These are phyloP conservation scores for Kodamaea derodonti DNA, from an alignment of 1,139 yeast genomes.

Conservation along the genomic window DNA sequence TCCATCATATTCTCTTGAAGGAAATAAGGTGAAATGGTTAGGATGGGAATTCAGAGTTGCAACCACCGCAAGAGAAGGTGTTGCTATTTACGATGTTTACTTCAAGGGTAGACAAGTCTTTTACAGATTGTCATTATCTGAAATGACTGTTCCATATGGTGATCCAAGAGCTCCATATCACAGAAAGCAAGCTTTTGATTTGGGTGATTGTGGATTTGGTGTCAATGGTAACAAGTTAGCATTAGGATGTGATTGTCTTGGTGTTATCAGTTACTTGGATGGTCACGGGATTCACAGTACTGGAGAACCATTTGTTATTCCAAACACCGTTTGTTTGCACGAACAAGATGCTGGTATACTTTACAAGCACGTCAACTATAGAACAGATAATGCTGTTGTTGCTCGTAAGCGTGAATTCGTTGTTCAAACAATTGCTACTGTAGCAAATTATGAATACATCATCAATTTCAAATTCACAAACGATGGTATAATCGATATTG, in stretches of 20 bases:
- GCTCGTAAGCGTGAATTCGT: constrained; percentile 86
- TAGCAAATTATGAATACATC: constrained; percentile 86
- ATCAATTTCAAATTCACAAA: constrained; percentile 74
- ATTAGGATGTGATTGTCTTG: constrained; percentile 88
- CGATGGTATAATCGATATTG: constrained; percentile 80
- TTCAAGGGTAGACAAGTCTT: constrained; percentile 81
- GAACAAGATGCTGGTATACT: constrained; percentile 82
- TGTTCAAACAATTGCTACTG: constrained; percentile 83
- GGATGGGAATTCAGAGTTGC: constrained; percentile 85
- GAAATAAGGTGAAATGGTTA: constrained; percentile 74
- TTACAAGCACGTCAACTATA: constrained; percentile 81
- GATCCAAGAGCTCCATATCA: constrained; percentile 89
- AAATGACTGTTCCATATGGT: constrained; percentile 92
- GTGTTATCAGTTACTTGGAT: constrained; percentile 78
- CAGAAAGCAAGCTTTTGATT: constrained; percentile 88
- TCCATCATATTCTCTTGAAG: constrained; percentile 66
- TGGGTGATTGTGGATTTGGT: constrained; percentile 92
- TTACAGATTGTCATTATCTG: constrained; percentile 75
- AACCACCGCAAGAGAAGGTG: constrained; percentile 78
- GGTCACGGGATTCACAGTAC: constrained; percentile 55
- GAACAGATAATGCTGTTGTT: constrained; percentile 69
- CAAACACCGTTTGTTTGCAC: constrained; percentile 83
- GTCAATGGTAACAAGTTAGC: constrained; percentile 68
- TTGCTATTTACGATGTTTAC: constrained; percentile 69
- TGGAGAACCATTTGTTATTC: constrained; percentile 64